Base-by-base conservation (phyloP, 495 filamentous ascomycete genomes). In the Penicillium verhagenii region DNA sequence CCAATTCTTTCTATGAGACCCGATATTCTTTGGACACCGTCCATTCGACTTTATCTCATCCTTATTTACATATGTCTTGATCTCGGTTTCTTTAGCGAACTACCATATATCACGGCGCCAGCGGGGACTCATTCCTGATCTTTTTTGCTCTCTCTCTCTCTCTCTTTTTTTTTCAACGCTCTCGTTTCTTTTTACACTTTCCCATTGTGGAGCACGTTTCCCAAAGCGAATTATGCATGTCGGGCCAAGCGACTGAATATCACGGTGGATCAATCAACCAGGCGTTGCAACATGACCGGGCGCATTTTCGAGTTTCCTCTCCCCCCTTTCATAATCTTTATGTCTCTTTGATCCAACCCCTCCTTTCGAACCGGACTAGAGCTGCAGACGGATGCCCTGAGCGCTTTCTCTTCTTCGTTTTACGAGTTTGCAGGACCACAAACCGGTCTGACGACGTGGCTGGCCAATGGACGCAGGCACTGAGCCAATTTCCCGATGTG, bases 91-190 rank as follows among this genome's bases (percentile, higher is more conserved):
- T 55, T 67, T 56, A 67, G 64, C 64, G 61, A 64, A 57, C 43
- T 60, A 40, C 50, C 23, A 45, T 54, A 67, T 67, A 64, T 51
- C 50, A 61, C 46, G 64, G 64, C 61, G 64, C 54, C 56, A 52
- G 43, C 50, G 31, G 47, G 52, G 20, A 52, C 6, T 44, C 39
- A 48, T 35, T 35, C 28, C 26, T 31, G 46, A 48, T 39, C 24
- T 21, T 38, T 49, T 13, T 19, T 39, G 16, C 47, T 9, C 33
- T 52, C 58, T 47, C 54, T 47, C 40, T 49, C 16, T 56, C 37
- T 14, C 11, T 43, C n/a, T 8, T 37, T 38, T 21, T 52, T 24
- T 25, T 47, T 42, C 10, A 20, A 9, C 35, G 33, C 24, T 38
- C 10, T 31, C 14, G 23, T 39, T 38, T 9, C 42, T 10, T 16